A percentile compares a stretch with the other conserved stretches of the same genome.
Evolutionary conservation across 2,329 filamentous ascomycete genomes (phyloP).

Genomic region (Nemania serpens): DNA sequence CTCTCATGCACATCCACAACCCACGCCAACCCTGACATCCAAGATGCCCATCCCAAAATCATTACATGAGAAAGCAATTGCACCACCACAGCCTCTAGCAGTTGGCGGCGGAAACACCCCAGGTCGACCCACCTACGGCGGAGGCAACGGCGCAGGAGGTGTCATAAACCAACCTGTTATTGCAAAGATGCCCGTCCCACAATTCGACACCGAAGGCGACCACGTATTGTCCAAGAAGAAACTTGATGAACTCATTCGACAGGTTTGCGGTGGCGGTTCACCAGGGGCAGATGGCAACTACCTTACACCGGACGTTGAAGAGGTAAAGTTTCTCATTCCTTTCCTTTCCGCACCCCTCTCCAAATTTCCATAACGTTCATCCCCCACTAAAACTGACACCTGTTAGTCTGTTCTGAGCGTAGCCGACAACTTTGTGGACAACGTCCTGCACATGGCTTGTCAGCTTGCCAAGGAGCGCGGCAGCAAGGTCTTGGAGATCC

Average conservation of each 20-base stretch:
- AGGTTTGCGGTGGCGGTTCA: constrained; percentile 82
- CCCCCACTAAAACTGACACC: constrained; percentile 13
- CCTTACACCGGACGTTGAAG: constrained; percentile 91
- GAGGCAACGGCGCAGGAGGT: constrained; percentile 77
- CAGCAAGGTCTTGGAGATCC: constrained; percentile 86
- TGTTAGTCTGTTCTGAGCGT: constrained; percentile 81
- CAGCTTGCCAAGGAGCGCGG: constrained; percentile 91
- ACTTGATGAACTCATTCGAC: constrained; percentile 89
- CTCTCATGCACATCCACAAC: constrained; percentile 55
- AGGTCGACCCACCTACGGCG: constrained; percentile 81
- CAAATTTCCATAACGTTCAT: constrained; percentile 4
- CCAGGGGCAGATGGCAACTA: constrained; percentile 76
- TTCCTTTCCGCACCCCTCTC: neutral
- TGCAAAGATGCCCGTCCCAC: constrained; percentile 78
- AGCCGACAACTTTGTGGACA: constrained; percentile 94
- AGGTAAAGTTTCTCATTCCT: constrained; percentile 61
- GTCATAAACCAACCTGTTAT: constrained; percentile 88
- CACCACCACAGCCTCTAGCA: constrained; percentile 73
- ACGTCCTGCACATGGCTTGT: constrained; percentile 84
- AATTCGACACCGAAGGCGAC: constrained; percentile 89
- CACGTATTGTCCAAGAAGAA: constrained; percentile 97
- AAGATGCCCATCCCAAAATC: constrained; percentile 86
- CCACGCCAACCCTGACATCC: constrained; percentile 49
- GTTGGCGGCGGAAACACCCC: constrained; percentile 66
- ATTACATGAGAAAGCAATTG: constrained; percentile 69